These are phyloP conservation scores for Solanum tarapatanum DNA, from an alignment of 257 asterid genomes.

Conservation along the genomic window DNA sequence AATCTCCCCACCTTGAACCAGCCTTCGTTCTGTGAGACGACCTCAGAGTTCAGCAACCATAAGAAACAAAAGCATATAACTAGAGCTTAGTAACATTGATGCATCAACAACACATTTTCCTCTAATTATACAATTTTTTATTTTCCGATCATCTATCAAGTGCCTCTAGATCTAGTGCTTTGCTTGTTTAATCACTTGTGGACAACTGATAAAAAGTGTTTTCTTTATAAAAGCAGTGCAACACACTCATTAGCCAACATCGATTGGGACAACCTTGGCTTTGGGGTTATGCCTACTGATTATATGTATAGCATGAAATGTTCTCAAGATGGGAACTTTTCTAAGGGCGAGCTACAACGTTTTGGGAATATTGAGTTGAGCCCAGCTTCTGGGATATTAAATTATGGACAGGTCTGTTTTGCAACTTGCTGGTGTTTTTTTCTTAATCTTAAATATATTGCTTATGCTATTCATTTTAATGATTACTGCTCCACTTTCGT, in stretches of 20 bases:
- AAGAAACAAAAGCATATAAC: background rate
- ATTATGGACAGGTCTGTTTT: slow-evolving; percentile 85
- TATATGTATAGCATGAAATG: slow-evolving; percentile 88
- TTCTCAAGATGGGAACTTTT: slow-evolving; percentile 51
- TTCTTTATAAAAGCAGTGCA: slow-evolving; percentile 34
- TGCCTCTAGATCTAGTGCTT: background rate
- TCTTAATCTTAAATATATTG: background rate
- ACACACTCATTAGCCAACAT: slow-evolving; percentile 46
- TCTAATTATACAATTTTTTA: background rate
- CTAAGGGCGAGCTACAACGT: slow-evolving; percentile 61
- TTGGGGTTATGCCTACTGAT: slow-evolving; percentile 64
- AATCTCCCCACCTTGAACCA: background rate
- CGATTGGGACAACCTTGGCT: slow-evolving; percentile 94
- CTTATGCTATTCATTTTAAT: background rate
- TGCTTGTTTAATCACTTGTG: background rate
- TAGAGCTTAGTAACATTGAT: background rate
- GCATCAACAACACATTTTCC: background rate
- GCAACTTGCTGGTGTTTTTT: background rate
- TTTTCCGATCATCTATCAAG: background rate
- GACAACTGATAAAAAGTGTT: background rate
- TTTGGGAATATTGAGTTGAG: slow-evolving; percentile 94
- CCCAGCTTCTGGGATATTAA: slow-evolving; percentile 84
- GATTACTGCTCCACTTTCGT: background rate
- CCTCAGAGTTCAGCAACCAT: background rate
- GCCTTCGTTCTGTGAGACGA: background rate